A percentile compares a stretch with the other conserved stretches of the same genome.
phyloP scores from a whole-genome alignment of 345 rosid species.

The Aegle marmelos region DNA sequence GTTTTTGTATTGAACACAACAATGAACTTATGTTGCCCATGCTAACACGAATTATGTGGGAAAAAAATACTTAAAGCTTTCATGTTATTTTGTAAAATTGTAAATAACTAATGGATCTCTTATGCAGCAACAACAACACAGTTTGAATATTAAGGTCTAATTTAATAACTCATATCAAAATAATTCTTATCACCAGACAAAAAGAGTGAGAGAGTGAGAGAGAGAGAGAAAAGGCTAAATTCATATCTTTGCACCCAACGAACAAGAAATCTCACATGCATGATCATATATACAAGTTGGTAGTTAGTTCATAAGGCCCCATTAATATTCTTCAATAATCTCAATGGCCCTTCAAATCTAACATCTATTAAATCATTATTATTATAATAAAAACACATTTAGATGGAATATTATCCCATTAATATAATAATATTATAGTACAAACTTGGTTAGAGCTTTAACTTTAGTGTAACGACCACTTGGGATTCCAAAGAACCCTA shows the following conservation, averaged over 20 bases:
- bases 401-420: not conserved
- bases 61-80: no score
- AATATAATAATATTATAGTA: not conserved
- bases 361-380: not conserved
- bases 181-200: no score
- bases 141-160: no score
- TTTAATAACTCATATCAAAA: not conserved
- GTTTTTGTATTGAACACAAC: no score
- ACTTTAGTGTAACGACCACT: conserved; percentile 32
- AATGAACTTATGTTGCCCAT: no score
- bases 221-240: not conserved
- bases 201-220: no score
- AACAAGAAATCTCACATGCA: not conserved
- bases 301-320: conserved; percentile 1
- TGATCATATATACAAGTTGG: not conserved
- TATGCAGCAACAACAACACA: no score
- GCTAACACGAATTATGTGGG: no score
- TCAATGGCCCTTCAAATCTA: not conserved
- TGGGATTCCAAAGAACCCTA: conserved; percentile 39
- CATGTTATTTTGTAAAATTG: no score
- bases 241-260: not conserved
- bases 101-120: no score
- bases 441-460: conserved; percentile 15
- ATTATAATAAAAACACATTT: not conserved
- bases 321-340: not conserved